Evolutionary conservation across 208 protist species (phyloP), one percentile per base, ranked within the genome.

Genomic region (Trypanosomatidae sp.): DNA sequence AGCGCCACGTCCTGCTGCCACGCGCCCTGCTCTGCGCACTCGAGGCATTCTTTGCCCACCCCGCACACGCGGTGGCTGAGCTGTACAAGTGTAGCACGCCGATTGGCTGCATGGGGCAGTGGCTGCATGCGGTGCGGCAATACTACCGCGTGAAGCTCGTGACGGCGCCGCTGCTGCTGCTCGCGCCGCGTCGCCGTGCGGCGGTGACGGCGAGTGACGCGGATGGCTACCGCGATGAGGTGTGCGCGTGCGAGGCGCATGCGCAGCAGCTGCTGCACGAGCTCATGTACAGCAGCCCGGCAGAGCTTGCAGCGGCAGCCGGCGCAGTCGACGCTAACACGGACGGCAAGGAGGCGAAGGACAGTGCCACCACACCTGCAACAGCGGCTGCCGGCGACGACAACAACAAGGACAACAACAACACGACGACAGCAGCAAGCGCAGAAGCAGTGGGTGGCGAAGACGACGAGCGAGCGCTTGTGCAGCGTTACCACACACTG

Each of bases 41-140:
- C 3, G 67, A 84, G 53, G 18, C 11, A 2, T 87, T 71, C 62
- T 90, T 74, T 43, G 24, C 32, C 1, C 28, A 63, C n/a, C 61
- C 64, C 3, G 56, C 68, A 20, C 63, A 84, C 65, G 39, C 60
- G 19, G 61, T 70, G 2, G 53, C 48, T 2, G 52, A 43, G 0
- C 64, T 90, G 13, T 63, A 66, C 35, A 28, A 24, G 10, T 33
- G 66, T 28, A 77, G 71, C 48, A 61, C 48, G 0, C 75, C 81
- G 16, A 61, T 83, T 10, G 81, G 70, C 8, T 64, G 54, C 33
- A 61, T 90, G 40, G 68, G 66, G 20, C 46, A 71, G 38, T 86
- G 71, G 73, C 63, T 90, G 16, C 61, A 63, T 30, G 63, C 66
- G 2, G 42, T 86, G 13, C 63, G 70, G 6, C 59, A 86, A 18